Percentiles rank a stretch among this genome's conserved stretches.
phyloP scores from a whole-genome alignment of 495 filamentous ascomycete species.

The Xylaria castorea region DNA sequence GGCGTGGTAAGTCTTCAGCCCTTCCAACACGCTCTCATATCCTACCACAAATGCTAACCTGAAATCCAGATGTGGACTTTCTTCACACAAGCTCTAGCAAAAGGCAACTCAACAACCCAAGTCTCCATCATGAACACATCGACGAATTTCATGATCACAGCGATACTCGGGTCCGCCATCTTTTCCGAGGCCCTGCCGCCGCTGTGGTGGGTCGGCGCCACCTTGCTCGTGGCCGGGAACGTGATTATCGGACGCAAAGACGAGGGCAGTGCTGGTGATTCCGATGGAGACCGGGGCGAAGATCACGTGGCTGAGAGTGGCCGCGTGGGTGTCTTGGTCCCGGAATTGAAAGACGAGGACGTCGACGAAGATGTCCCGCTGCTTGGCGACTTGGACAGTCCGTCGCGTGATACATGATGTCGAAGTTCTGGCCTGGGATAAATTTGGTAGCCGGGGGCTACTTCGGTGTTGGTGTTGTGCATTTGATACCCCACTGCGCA shows the following conservation, averaged over 20 bases:
- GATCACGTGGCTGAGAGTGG: constrained; percentile 29
- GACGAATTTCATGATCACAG: constrained; percentile 90
- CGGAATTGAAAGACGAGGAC: constrained; percentile 34
- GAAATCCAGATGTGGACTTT: constrained; percentile 81
- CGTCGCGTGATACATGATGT: background rate
- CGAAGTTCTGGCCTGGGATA: too few relatives aligned
- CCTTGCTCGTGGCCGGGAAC: constrained; percentile 84
- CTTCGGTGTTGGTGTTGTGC: background rate
- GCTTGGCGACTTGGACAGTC: constrained; percentile 32
- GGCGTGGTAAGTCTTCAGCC: constrained; percentile 61
- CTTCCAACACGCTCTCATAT: constrained; percentile 4
- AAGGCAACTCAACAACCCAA: constrained; percentile 82
- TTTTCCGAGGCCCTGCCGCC: constrained; percentile 75
- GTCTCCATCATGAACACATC: constrained; percentile 94
- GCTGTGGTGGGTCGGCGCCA: constrained; percentile 89
- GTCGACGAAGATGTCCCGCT: constrained; percentile 41
- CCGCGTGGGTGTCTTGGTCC: constrained; percentile 21
- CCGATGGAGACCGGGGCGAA: constrained; percentile 1
- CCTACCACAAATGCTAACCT: constrained; percentile 12
- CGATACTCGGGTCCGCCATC: constrained; percentile 77
- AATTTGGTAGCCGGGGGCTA: background rate
- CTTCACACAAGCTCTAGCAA: constrained; percentile 81
- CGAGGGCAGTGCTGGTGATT: constrained; percentile 50
- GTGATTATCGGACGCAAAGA: constrained; percentile 88
- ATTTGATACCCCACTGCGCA: constrained; percentile 4